A percentile compares a stretch with the other conserved stretches of the same genome.
Evolutionary conservation across 208 protist genomes (phyloP).

Genomic region (Trichomonas tenax): DNA sequence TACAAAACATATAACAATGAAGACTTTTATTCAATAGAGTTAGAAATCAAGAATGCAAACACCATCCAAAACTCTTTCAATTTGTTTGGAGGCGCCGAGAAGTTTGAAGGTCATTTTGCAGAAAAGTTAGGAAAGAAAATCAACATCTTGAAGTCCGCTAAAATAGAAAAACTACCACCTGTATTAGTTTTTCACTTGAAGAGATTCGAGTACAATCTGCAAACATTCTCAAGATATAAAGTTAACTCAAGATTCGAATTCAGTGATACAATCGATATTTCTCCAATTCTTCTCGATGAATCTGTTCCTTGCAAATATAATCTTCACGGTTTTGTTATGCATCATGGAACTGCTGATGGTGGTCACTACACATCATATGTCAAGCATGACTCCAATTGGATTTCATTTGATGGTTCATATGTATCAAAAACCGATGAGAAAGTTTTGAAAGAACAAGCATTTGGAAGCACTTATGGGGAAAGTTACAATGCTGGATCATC

Average conservation of each 20-base stretch:
- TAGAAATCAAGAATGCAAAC: background rate
- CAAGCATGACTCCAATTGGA: conserved; percentile 28
- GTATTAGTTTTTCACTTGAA: background rate
- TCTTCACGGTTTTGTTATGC: conserved; percentile 48
- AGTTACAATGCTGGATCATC: background rate
- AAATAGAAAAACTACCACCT: background rate
- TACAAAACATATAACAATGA: background rate
- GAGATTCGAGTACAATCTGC: background rate
- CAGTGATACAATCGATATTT: background rate
- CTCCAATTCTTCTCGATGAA: background rate
- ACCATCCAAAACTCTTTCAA: background rate
- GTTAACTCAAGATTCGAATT: background rate
- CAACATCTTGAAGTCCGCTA: background rate
- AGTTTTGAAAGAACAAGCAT: background rate
- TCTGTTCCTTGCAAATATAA: conserved; percentile 32
- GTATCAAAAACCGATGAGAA: background rate
- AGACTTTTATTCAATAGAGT: background rate
- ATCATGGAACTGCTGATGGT: conserved; percentile 46
- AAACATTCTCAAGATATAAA: background rate
- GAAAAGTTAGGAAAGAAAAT: background rate
- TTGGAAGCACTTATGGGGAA: background rate
- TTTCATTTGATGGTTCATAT: background rate
- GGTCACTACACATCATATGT: conserved; percentile 57
- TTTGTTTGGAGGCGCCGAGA: background rate
- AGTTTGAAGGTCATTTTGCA: background rate